phyloP scores from a whole-genome alignment of 768 basidiomycete species.

The Psilocybe cubensis region DNA sequence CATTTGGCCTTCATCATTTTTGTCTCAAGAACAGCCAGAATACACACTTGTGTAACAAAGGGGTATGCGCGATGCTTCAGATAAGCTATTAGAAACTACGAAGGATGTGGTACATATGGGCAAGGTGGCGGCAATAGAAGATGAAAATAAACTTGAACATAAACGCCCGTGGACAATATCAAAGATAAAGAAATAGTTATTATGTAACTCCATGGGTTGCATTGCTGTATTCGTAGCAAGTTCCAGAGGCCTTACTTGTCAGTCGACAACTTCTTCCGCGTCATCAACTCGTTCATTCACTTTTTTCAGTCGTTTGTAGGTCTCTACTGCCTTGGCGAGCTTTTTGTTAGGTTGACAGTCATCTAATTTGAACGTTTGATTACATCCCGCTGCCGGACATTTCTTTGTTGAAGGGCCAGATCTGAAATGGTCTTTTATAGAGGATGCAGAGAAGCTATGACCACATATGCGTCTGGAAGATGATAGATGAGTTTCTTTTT shows the following conservation, averaged over 20 bases:
- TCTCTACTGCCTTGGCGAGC: conserved; percentile 65
- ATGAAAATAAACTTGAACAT: too few species aligned
- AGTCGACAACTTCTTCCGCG: conserved; percentile 63
- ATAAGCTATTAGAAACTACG: background rate
- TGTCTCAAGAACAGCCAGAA: background rate
- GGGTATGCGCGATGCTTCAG: background rate
- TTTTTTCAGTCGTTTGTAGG: conserved; percentile 54
- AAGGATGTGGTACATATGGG: conserved; percentile 3
- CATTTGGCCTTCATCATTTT: background rate
- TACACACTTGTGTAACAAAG: background rate
- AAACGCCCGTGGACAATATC: background rate
- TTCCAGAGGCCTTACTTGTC: conserved; percentile 5
- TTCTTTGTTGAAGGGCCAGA: conserved; percentile 34
- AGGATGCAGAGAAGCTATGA: conserved; percentile 80
- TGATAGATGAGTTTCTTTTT: conserved; percentile 2
- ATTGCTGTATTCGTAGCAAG: too few species aligned
- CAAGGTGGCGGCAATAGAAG: background rate
- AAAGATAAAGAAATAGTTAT: background rate
- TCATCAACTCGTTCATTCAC: conserved; percentile 56
- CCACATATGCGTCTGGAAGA: conserved; percentile 62
- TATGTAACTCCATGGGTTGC: background rate
- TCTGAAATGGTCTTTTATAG: conserved; percentile 68
- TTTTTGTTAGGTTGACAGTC: conserved; percentile 59
- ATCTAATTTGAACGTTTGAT: conserved; percentile 52
- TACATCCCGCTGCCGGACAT: conserved; percentile 80